Evolutionary conservation across 345 rosid genomes (phyloP).

Genomic region (Pugionium cornutum): DNA sequence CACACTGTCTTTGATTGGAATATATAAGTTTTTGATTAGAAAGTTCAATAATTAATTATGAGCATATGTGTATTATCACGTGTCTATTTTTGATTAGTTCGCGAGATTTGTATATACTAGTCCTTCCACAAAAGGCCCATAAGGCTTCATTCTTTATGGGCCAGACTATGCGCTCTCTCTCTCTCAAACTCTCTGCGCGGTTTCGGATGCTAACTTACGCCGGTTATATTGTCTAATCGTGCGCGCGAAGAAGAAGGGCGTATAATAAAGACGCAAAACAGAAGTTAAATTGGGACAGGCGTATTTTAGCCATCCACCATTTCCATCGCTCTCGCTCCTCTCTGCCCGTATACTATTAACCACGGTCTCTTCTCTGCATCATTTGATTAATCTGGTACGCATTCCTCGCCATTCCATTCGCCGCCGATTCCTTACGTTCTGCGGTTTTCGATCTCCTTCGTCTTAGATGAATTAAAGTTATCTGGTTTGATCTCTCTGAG

Average conservation of each 20-base stretch:
- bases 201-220: constrained; percentile 30
- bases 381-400: constrained; percentile 24
- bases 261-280: constrained; percentile 5
- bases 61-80: not conserved
- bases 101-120: not conserved
- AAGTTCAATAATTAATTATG: too few species aligned
- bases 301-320: constrained; percentile 44
- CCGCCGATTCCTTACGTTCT: not conserved
- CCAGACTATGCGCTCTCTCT: not conserved
- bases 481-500: constrained; percentile 21
- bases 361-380: constrained; percentile 18
- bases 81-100: not conserved
- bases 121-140: constrained; percentile 5
- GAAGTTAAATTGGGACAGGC: constrained; percentile 31
- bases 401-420: constrained; percentile 6
- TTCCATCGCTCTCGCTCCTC: constrained; percentile 16
- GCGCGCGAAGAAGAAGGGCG: constrained; percentile 35
- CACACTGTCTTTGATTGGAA: too few species aligned
- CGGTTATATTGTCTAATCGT: constrained; percentile 17
- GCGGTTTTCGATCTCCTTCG: not conserved
- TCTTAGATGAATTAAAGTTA: not conserved
- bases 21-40: too few species aligned
- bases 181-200: not conserved
- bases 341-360: constrained; percentile 28
- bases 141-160: constrained; percentile 19